Percentiles rank a stretch among this genome's conserved stretches.
phyloP scores from a whole-genome alignment of 768 basidiomycete species.

The Pleurotus platypus region DNA sequence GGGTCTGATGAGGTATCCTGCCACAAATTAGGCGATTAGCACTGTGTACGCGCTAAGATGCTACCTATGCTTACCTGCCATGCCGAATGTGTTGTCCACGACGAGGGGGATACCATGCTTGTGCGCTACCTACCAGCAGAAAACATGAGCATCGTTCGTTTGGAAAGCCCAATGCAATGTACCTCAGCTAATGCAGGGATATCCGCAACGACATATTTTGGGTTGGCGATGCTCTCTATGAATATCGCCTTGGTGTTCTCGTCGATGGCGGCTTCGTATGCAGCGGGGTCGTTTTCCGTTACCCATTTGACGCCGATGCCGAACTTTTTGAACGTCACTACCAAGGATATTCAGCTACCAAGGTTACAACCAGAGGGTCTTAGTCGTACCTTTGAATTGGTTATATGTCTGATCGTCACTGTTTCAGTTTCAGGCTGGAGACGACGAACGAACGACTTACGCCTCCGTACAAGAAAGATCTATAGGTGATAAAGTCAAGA shows the following conservation, averaged over 20 bases:
- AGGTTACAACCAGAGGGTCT: conserved; percentile 39
- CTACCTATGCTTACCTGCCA: conserved; percentile 42
- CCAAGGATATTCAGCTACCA: conserved; percentile 30
- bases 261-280: conserved; percentile 67
- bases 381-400: conserved; percentile 54
- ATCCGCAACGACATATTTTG: conserved; percentile 64
- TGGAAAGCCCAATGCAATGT: not conserved
- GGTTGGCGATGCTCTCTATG: conserved; percentile 79
- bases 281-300: conserved; percentile 46
- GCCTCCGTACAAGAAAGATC: conserved; percentile 66
- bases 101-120: conserved; percentile 70
- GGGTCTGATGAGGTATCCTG: conserved; percentile 63
- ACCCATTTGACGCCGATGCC: conserved; percentile 68
- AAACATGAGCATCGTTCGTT: too few relatives aligned
- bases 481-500: conserved; percentile 14
- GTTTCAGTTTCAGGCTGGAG: not conserved
- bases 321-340: conserved; percentile 66
- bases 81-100: conserved; percentile 79
- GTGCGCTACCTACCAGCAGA: conserved; percentile 55
- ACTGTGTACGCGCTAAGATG: too few relatives aligned
- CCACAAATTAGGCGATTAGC: not conserved
- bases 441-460: conserved; percentile 32
- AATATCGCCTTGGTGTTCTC: conserved; percentile 75
- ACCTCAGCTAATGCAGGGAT: conserved; percentile 70
- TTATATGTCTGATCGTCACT: conserved; percentile 51